Base-by-base conservation (phyloP, 495 filamentous ascomycete genomes). In the Neurospora cerealis region DNA sequence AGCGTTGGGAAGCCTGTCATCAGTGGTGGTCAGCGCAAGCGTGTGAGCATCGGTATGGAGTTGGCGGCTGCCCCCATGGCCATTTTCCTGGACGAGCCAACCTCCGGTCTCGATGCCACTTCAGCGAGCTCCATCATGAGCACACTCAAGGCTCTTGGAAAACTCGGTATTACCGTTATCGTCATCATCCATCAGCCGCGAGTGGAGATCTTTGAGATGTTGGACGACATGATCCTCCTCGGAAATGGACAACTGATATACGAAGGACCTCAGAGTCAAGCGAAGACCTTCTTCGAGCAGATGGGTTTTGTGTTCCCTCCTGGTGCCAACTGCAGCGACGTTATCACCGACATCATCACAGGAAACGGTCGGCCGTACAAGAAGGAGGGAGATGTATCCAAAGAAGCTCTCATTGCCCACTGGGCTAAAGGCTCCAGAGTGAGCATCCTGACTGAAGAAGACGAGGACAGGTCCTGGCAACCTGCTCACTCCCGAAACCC, bases 21-120 rank as follows among this genome's bases (percentile, higher is more conserved):
- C 48, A 85, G 83, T 32, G 86, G 86, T 70, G 86, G 86, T 7
- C 84, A 84, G 71, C 79, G 83, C 34, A 87, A 87, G 72, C 77
- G 86, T 36, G 85, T 87, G 17, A 87, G 84, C 75, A 88, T 88
- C 72, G 84, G 85, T 0, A 85, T 88, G 77, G 89, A 92, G 78
- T 81, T 92, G 5, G 89, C 89, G 2, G 89, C 89, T 19, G 88
- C 88, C n/a, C 90, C 90, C 0, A 89, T 89, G 79, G 81, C 88
- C 34, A 85, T 92, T 40, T 91, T 92, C 77, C 81, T 91, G 73
- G 90, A 91, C 73, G 89, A 91, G 74, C 89, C 89, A 0, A 91
- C 89, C 1, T 89, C 87, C 13, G 89, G 89, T 24, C 84, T 92
- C 11, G 90, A 92, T 76, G 88, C 89, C 0, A 90, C 89, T 11